Conservation (phyloP, 768 basidiomycete species). For the Dentipellis sp. region DNA sequence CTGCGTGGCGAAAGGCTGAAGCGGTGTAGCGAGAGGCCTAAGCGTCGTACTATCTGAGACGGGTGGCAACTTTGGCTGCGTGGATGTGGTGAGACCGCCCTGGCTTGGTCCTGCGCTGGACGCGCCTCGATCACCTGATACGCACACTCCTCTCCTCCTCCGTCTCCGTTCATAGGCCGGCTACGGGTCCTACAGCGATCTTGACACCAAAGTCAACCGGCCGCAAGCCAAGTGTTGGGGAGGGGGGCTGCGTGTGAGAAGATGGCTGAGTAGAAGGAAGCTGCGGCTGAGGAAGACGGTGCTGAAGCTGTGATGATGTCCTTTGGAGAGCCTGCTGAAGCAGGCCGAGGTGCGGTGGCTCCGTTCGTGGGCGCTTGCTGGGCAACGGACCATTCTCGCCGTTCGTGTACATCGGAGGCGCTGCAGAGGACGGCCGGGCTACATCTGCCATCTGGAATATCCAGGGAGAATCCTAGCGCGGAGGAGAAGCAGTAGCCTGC, state of each 20-base stretch:
- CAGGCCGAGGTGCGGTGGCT: conserved; percentile 22
- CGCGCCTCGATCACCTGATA: too few species aligned
- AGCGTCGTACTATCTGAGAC: too few species aligned
- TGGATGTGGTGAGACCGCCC: too few species aligned
- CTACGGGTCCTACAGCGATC: too few species aligned
- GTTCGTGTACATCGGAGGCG: conserved; percentile 30
- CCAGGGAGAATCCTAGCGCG: conserved; percentile 27
- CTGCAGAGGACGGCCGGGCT: conserved; percentile 42
- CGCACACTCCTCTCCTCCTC: too few species aligned
- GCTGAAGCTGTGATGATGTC: conserved; percentile 18
- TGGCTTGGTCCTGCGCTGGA: too few species aligned
- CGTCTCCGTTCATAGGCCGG: too few species aligned
- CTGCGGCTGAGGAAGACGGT: conserved; percentile 22
- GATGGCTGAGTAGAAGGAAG: conserved; percentile 11
- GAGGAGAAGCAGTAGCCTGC: conserved; percentile 5
- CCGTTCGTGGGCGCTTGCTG: conserved; percentile 61
- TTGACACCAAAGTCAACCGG: conserved; percentile 95
- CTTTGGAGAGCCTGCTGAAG: not conserved
- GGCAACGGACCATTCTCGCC: conserved; percentile 61
- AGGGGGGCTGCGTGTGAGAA: conserved; percentile 18
- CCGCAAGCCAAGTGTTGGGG: conserved; percentile 57
- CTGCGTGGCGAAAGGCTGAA: too few species aligned
- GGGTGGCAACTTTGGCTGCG: too few species aligned
- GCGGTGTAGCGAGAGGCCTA: too few species aligned
- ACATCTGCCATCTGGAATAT: conserved; percentile 39